Evolutionary conservation across 495 filamentous ascomycete genomes (phyloP), one percentile per base, ranked within the genome.

Genomic region (Trichoderma virens): DNA sequence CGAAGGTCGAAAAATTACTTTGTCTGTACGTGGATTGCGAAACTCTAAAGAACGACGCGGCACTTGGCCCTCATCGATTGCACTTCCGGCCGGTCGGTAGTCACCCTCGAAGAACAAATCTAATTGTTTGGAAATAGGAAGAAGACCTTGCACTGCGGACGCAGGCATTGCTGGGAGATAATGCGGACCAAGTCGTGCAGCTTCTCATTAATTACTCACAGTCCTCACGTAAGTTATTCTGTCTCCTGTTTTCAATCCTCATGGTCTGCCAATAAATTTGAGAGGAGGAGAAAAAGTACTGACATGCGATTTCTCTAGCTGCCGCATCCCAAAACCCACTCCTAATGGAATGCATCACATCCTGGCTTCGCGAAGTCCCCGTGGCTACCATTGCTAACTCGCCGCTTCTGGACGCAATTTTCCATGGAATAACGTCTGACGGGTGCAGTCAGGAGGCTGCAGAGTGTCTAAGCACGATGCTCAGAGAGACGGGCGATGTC

Each of bases 1-100:
- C 60, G 94, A 98, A 81, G 94, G 95, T 76, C 90, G 94, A 76
- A 98, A 97, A 80, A 96, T 98, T 83, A 95, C 90, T 82, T 83
- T 99, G 76, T 91, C 90, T 82, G 93, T 97, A 93, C 80, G 92
- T 92, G 79, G 83, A 82, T 79, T 82, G 82, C 83, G 71, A 74
- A 71, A 71, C 77, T 56, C 51, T 56, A 2, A 35, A 56, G n/a
- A 20, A 28, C 51, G 51, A 28, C 51, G 16, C 77, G 63, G 54
- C 72, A 76, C 75, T 72, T 73, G 74, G 76, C 79, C 70, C 62
- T 70, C 72, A 45, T 54, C 64, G 70, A 66, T 69, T 71, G 61
- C 64, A n/a, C 62, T 70, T 74, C 68, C 73, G 68, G 74, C 70
- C 69, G 69, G 68, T 73, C 61, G 71, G 70, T 70, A 71, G 75